Conservation (phyloP, 208 protist genomes). For the Naegleria lovaniensis region DNA sequence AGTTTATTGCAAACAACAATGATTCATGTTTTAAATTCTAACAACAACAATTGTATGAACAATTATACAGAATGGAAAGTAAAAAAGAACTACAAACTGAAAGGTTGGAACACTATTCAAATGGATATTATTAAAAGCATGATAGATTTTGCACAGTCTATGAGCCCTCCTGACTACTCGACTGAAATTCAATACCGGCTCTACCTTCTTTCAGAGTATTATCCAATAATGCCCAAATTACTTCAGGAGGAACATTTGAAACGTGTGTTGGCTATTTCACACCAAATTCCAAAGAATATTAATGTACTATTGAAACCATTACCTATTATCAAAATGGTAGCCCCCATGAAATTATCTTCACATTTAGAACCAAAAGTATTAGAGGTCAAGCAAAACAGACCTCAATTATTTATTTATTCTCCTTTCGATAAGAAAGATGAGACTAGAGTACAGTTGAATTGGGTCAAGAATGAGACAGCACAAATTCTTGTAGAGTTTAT, state of each 20-base stretch:
- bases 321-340: not conserved
- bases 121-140: not conserved
- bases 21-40: not conserved
- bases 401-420: conserved; percentile 1
- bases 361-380: not conserved
- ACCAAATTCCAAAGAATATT: not conserved
- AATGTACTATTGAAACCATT: not conserved
- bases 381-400: not conserved
- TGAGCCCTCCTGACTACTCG: not conserved
- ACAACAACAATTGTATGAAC: not conserved
- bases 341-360: not conserved
- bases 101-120: not conserved
- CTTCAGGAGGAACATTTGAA: not conserved
- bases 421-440: not conserved
- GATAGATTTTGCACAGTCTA: not conserved
- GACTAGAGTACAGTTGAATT: not conserved
- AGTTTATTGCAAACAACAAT: not conserved
- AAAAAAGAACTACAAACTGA: not conserved
- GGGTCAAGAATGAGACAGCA: not conserved
- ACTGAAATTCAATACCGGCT: not conserved
- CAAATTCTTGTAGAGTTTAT: not conserved
- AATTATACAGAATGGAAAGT: not conserved
- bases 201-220: not conserved
- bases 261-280: not conserved
- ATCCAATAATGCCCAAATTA: not conserved